phyloP scores from a whole-genome alignment of 2,329 filamentous ascomycete genomes.

The Tricladium varicosporioides region DNA sequence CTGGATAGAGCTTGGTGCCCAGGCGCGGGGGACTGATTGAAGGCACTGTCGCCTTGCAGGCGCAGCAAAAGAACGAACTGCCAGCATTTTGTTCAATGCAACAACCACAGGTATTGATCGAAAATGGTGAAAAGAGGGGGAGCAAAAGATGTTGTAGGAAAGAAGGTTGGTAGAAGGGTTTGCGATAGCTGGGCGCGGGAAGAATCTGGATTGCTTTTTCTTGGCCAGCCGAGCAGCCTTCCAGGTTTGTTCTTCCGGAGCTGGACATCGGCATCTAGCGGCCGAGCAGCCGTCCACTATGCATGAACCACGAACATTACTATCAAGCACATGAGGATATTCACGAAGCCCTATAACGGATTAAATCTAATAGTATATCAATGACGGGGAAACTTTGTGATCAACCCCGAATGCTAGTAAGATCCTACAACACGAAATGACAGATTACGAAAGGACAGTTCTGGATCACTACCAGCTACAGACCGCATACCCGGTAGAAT shows the following conservation, averaged over 20 bases:
- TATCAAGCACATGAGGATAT: too few relatives aligned
- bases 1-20: constrained; percentile 50
- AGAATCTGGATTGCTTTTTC: constrained; percentile 16
- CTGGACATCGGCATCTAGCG: neutral
- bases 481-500: constrained; percentile 75
- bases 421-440: constrained; percentile 42
- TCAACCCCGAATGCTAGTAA: neutral
- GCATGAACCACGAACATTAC: too few relatives aligned
- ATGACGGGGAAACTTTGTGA: too few relatives aligned
- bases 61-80: constrained; percentile 73
- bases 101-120: constrained; percentile 17
- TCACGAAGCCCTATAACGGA: too few relatives aligned
- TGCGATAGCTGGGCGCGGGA: constrained; percentile 18
- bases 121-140: constrained; percentile 12
- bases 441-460: constrained; percentile 72
- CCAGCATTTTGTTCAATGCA: constrained; percentile 67
- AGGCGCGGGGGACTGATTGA: constrained; percentile 62
- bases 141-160: constrained; percentile 14
- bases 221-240: neutral
- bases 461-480: constrained; percentile 88
- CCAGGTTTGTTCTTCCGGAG: neutral
- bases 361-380: too few relatives aligned
- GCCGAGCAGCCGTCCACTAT: neutral
- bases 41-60: constrained; percentile 77
- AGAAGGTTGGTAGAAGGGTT: constrained; percentile 13